These are phyloP conservation scores for Cutaneotrichosporon dermatis DNA, from an alignment of 1,284 basidiomycete genomes.

Conservation along the genomic window DNA sequence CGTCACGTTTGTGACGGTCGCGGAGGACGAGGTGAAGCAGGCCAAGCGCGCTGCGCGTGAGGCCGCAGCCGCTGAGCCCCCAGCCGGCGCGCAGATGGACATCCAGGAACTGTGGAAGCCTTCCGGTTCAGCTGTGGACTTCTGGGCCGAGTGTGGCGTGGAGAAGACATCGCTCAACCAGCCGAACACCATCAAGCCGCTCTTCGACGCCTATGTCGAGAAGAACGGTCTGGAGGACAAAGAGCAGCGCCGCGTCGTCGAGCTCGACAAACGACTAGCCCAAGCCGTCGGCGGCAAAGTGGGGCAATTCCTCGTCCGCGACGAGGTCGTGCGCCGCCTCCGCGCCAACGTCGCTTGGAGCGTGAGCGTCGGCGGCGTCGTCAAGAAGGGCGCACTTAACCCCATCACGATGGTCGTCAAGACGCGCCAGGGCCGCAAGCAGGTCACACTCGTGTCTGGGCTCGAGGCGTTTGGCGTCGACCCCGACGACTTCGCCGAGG, in stretches of 20 bases:
- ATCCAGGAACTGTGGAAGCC: conserved; percentile 74
- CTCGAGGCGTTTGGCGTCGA: conserved; percentile 70
- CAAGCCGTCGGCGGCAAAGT: conserved; percentile 48
- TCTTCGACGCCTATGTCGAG: conserved; percentile 62
- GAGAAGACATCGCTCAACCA: conserved; percentile 39
- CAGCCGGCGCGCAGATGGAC: conserved; percentile 29
- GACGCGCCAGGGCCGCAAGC: conserved; percentile 68
- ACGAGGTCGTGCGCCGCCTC: conserved; percentile 57
- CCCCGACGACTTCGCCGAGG: conserved; percentile 70
- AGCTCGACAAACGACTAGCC: conserved; percentile 59
- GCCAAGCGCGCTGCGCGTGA: conserved; percentile 45
- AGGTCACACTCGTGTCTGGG: conserved; percentile 68
- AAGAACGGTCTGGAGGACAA: conserved; percentile 62
- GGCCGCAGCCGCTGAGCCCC: conserved; percentile 51
- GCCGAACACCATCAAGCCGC: conserved; percentile 50
- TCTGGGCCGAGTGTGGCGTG: conserved; percentile 60
- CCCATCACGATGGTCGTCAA: conserved; percentile 67
- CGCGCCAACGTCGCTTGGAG: conserved; percentile 32
- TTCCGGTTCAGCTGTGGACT: conserved; percentile 53
- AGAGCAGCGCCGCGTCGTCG: conserved; percentile 63
- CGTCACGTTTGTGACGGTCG: conserved; percentile 57
- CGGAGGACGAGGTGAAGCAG: conserved; percentile 56
- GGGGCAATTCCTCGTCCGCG: conserved; percentile 62
- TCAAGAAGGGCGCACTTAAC: conserved; percentile 63
- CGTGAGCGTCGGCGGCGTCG: conserved; percentile 35